These are phyloP conservation scores for Miscanthus lutarioriparius DNA, from an alignment of 176 grass and related monocot species.

Conservation along the genomic window DNA sequence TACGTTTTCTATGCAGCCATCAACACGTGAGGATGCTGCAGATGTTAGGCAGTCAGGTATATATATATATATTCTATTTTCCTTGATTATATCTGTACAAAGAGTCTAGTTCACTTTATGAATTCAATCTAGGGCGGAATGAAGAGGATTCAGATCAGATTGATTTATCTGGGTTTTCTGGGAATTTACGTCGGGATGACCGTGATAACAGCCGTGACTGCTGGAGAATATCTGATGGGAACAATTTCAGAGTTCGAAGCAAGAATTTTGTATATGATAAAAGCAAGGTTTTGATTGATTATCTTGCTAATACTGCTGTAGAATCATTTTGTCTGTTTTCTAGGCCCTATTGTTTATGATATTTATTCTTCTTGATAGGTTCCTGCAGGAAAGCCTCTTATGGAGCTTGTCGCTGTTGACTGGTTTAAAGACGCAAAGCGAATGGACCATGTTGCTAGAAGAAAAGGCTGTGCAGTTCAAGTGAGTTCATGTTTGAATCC, in stretches of 20 bases:
- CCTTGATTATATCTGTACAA: constrained; percentile 1
- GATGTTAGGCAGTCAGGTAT: constrained; percentile 54
- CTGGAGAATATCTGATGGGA: constrained; percentile 92
- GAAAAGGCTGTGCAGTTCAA: constrained; percentile 92
- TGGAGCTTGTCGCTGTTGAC: constrained; percentile 97
- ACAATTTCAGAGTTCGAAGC: constrained; percentile 98
- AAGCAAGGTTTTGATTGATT: constrained; percentile 67
- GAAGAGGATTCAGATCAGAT: constrained; percentile 64
- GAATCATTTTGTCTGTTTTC: constrained; percentile 27
- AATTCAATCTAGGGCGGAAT: constrained; percentile 54
- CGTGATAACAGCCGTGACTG: constrained; percentile 87
- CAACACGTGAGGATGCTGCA: constrained; percentile 36
- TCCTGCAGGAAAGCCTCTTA: constrained; percentile 90
- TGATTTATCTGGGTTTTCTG: constrained; percentile 85
- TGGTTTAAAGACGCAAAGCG: constrained; percentile 94
- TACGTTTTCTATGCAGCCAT: constrained; percentile 52
- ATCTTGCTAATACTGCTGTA: constrained; percentile 5
- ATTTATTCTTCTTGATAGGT: constrained; percentile 47
- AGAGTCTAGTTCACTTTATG: constrained; percentile 10
- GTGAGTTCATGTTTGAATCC: constrained; percentile 45
- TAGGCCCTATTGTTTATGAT: constrained; percentile 1
- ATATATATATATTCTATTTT: constrained; percentile 46
- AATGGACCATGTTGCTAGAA: constrained; percentile 97
- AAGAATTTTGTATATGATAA: constrained; percentile 85
- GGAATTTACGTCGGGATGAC: constrained; percentile 88